Evolutionary conservation across 257 asterid genomes (phyloP).

Genomic region (Lantana camara): DNA sequence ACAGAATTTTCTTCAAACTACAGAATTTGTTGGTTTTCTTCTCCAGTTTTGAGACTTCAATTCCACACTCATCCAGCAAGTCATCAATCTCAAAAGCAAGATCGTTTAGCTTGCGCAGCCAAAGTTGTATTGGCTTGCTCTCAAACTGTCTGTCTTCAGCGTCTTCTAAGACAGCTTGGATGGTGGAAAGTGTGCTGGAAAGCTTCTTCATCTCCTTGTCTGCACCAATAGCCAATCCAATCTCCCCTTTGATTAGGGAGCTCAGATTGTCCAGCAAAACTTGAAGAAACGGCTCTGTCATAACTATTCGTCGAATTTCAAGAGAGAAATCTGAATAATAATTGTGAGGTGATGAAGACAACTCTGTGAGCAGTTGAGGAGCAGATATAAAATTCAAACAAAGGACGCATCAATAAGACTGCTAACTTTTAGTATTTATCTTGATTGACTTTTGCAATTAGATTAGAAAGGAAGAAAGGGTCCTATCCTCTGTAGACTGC

Average conservation of each 20-base stretch:
- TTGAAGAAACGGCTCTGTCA: not conserved
- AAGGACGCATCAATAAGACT: too few relatives aligned
- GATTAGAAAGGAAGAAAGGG: too few relatives aligned
- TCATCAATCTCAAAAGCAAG: not conserved
- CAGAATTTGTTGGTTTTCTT: not conserved
- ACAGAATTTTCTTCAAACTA: not conserved
- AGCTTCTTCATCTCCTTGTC: constrained; percentile 32
- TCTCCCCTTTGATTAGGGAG: not conserved
- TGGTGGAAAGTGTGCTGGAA: constrained; percentile 27
- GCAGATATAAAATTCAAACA: too few relatives aligned
- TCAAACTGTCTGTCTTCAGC: constrained; percentile 20
- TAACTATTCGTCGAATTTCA: not conserved
- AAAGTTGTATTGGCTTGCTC: not conserved
- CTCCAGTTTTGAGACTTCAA: not conserved
- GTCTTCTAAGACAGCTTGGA: constrained; percentile 29
- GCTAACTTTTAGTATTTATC: too few relatives aligned
- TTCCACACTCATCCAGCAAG: constrained; percentile 22
- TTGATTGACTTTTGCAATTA: too few relatives aligned
- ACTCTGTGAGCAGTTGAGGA: too few relatives aligned
- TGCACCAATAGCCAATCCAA: constrained; percentile 11
- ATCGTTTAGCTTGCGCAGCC: not conserved
- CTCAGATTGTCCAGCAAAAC: not conserved
- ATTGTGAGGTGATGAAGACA: too few relatives aligned
- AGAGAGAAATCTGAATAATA: not conserved
- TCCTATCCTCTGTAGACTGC: too few relatives aligned